A percentile compares a stretch with the other conserved stretches of the same genome.
Conservation (phyloP, 1,139 yeast genomes). For the Yamadazyma triangularis region DNA sequence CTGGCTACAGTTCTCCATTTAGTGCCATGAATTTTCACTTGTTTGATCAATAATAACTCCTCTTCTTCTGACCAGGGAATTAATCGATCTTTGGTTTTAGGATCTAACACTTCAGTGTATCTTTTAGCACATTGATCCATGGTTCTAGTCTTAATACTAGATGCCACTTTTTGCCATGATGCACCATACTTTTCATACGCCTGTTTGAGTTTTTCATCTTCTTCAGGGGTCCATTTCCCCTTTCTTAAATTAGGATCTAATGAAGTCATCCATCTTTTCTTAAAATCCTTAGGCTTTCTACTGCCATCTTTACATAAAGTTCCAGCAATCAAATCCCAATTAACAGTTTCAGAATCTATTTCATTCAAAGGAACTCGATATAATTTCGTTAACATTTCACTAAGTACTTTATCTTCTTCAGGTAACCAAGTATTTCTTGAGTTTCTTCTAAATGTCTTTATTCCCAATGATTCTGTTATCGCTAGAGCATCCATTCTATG, state of each 20-base stretch:
- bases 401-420: constrained; percentile 54
- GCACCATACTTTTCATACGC: constrained; percentile 73
- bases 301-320: constrained; percentile 27
- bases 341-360: constrained; percentile 32
- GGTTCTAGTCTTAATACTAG: constrained; percentile 75
- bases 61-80: constrained; percentile 80
- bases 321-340: constrained; percentile 70
- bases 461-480: constrained; percentile 70
- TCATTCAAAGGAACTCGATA: constrained; percentile 16
- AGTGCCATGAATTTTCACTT: constrained; percentile 75
- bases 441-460: constrained; percentile 62
- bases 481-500: constrained; percentile 69
- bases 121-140: constrained; percentile 95
- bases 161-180: constrained; percentile 81
- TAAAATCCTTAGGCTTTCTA: constrained; percentile 65
- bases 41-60: constrained; percentile 60
- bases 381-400: constrained; percentile 27
- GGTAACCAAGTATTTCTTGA: constrained; percentile 65
- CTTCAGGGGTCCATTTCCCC: constrained; percentile 88
- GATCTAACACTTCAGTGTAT: constrained; percentile 84
- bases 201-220: constrained; percentile 60
- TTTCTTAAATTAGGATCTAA: constrained; percentile 76
- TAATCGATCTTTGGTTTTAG: constrained; percentile 69
- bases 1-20: constrained; percentile 83
- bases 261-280: constrained; percentile 75